These are phyloP conservation scores for Erigeron canadensis DNA, from an alignment of 129 eudicot species.

Conservation along the genomic window DNA sequence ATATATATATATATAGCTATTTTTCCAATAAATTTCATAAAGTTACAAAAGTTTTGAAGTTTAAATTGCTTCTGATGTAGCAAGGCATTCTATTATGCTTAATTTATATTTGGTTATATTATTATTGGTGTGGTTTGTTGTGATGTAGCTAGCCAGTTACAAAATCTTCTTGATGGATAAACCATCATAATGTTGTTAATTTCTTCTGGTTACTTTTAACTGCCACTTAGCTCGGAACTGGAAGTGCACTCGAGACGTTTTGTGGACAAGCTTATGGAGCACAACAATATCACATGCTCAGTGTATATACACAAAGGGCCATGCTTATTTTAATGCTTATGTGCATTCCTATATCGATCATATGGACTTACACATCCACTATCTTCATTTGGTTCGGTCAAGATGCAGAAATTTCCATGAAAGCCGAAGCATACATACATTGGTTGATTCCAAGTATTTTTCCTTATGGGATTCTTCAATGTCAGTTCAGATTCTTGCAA, in stretches of 20 bases:
- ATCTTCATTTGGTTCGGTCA: background rate
- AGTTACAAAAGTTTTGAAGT: no score
- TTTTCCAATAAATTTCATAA: no score
- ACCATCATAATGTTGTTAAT: no score
- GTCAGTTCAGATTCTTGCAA: conserved; percentile 4
- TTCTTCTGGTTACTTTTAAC: no score
- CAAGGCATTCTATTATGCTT: no score
- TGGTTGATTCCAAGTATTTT: background rate
- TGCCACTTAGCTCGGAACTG: background rate
- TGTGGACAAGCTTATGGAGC: background rate
- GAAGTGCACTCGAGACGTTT: background rate
- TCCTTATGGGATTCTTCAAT: background rate
- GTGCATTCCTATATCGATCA: background rate
- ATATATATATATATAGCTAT: no score
- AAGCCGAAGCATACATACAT: background rate
- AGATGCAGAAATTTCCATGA: background rate
- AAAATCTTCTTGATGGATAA: background rate
- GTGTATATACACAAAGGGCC: background rate
- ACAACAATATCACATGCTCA: background rate
- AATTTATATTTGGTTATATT: no score
- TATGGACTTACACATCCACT: background rate
- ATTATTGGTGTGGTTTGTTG: no score
- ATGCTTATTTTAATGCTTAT: background rate
- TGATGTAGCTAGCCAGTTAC: background rate
- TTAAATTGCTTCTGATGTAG: no score